Evolutionary conservation across 2,329 filamentous ascomycete genomes (phyloP), one percentile per base, ranked within the genome.

Genomic region (Tolypocladium endophyticum): DNA sequence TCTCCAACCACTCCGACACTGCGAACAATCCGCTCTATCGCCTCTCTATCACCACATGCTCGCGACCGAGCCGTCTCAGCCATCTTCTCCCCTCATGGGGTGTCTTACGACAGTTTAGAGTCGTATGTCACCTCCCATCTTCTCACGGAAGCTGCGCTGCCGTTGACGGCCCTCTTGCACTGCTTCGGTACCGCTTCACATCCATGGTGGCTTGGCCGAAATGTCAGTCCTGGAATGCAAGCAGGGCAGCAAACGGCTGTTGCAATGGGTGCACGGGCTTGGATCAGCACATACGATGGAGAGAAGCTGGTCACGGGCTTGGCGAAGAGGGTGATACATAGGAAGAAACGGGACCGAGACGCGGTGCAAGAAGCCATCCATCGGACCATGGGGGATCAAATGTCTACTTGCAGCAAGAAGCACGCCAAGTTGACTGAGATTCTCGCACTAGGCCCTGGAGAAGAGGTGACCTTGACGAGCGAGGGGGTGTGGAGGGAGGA

Each of bases 41-140:
- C 71, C 1, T 74, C 73, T 1, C 63, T 75, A 6, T 63, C 71
- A 2, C 64, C 73, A 64, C 58, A 69, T 66, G 68, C 62, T 69
- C 72, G 65, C 70, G 72, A 73, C 57, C 68, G 72, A 64, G 79
- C 83, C 2, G 69, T 88, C 25, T 87, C 84, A 0, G 72, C 88
- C 50, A 73, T 89, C 56, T 89, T 85, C 70, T 84, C 84, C 0
- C 86, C 86, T 0, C 85, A 88, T 66, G 86, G 86, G 16, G 80
- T 85, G 45, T 74, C 78, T 0, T 83, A 82, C 64, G 68, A 76
- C 6, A 73, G 78, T 28, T 73, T 89, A 12, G 72, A 76, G 36
- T 73, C 80, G 8, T 89, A 86, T 67, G 77, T 79, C 7, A 77
- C 79, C 2, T 77, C 78, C 0, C 82, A 87, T 66, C 80, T 88